These are phyloP conservation scores for Candida saitoana DNA, from an alignment of 805 yeast genomes.

Conservation along the genomic window DNA sequence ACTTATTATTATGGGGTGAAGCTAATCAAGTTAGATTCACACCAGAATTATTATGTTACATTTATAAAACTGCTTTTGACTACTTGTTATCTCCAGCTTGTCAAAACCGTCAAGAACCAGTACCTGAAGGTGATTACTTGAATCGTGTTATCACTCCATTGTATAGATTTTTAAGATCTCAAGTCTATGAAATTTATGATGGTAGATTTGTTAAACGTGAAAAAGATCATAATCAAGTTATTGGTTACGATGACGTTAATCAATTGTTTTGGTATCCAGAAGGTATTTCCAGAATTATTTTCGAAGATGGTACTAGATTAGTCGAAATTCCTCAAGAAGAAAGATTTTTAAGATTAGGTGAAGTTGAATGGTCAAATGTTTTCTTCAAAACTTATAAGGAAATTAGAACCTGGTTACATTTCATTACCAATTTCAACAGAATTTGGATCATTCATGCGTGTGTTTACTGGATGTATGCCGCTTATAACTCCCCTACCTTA, in stretches of 20 bases:
- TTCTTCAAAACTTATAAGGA: conserved; percentile 96
- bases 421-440: conserved; percentile 93
- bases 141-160: conserved; percentile 91
- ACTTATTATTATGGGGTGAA: conserved; percentile 82
- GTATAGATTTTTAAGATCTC: conserved; percentile 73
- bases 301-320: conserved; percentile 89
- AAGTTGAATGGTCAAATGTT: conserved; percentile 85
- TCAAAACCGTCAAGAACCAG: conserved; percentile 79
- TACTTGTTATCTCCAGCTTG: conserved; percentile 85
- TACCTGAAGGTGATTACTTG: conserved; percentile 86
- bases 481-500: conserved; percentile 86
- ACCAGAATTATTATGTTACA: conserved; percentile 84
- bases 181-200: conserved; percentile 75
- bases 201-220: conserved; percentile 84
- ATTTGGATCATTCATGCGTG: conserved; percentile 94
- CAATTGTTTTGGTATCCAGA: conserved; percentile 99
- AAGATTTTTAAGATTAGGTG: conserved; percentile 85
- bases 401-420: conserved; percentile 95
- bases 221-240: conserved; percentile 72
- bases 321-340: conserved; percentile 87
- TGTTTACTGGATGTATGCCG: conserved; percentile 90
- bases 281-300: conserved; percentile 88
- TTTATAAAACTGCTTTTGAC: conserved; percentile 92
- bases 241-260: conserved; percentile 97
- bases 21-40: conserved; percentile 93